Percentiles rank a stretch among this genome's conserved stretches.
phyloP scores from a whole-genome alignment of 2,329 filamentous ascomycete genomes.

The Claviceps paspali region DNA sequence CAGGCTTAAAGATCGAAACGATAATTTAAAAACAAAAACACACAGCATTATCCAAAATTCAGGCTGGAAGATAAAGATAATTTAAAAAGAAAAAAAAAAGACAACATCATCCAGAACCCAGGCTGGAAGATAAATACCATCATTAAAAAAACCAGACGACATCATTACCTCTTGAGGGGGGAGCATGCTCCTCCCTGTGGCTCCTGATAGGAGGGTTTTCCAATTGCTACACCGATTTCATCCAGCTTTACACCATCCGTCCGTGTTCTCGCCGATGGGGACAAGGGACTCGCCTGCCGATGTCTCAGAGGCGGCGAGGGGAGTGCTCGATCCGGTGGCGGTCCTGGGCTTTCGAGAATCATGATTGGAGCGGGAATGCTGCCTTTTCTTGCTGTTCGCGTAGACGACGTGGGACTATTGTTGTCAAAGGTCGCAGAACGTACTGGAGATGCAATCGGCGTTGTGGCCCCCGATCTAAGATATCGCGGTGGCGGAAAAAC shows the following conservation, averaged over 20 bases:
- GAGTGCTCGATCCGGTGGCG: conserved; percentile 30
- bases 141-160: too few species aligned
- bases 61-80: too few species aligned
- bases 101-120: too few species aligned
- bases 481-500: neutral
- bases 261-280: neutral
- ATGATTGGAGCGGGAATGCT: conserved; percentile 7
- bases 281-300: conserved; percentile 4
- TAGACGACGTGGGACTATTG: conserved; percentile 1
- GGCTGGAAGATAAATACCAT: too few species aligned
- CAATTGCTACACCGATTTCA: conserved; percentile 4
- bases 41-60: too few species aligned
- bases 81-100: too few species aligned
- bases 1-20: too few species aligned
- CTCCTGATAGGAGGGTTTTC: conserved; percentile 6
- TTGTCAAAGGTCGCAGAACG: neutral
- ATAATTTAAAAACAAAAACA: too few species aligned
- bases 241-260: conserved; percentile 1
- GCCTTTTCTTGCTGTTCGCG: conserved; percentile 2
- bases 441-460: neutral
- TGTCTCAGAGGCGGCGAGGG: conserved; percentile 15
- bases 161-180: too few species aligned
- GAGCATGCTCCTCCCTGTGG: conserved; percentile 4
- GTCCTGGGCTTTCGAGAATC: conserved; percentile 20
- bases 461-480: neutral